Evolutionary conservation across 2,329 filamentous ascomycete species (phyloP).

Genomic region (Colletotrichum sublineola): DNA sequence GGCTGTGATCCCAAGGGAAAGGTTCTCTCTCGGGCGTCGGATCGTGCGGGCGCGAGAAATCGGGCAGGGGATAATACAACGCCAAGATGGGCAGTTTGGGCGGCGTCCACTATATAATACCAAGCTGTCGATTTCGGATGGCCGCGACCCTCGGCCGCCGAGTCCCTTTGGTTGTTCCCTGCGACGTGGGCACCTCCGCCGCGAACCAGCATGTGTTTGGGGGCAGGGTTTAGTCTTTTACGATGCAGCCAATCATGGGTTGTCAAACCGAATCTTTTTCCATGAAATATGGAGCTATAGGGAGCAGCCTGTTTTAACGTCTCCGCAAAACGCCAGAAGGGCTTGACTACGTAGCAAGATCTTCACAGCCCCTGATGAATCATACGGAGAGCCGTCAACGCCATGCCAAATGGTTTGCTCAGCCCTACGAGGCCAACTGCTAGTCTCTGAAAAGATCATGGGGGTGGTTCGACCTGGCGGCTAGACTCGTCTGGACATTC

Average conservation of each 20-base stretch:
- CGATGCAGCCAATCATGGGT: conserved; percentile 8
- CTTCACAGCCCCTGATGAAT: not conserved
- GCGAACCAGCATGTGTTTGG: not conserved
- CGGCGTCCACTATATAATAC: conserved; percentile 31
- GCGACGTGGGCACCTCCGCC: not conserved
- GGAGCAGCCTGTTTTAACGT: not conserved
- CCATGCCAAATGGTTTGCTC: conserved; percentile 9
- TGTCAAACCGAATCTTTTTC: not conserved
- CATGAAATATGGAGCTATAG: not conserved
- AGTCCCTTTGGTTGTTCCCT: not conserved
- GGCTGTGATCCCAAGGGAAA: conserved; percentile 3
- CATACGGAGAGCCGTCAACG: conserved; percentile 7
- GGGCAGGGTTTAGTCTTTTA: conserved; percentile 18
- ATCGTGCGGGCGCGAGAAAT: conserved; percentile 14
- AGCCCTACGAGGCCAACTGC: conserved; percentile 9
- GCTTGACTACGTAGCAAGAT: not conserved
- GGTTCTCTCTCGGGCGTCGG: conserved; percentile 20
- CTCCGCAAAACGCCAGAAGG: conserved; percentile 8
- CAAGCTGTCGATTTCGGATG: not conserved
- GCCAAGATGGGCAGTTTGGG: conserved; percentile 25
- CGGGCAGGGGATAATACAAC: conserved; percentile 16
- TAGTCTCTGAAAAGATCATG: not conserved
- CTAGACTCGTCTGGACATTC: not conserved
- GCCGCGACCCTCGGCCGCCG: conserved; percentile 25
- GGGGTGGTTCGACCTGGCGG: not conserved